Evolutionary conservation across 192 early-diverging fungal species (phyloP).

Genomic region (Podila minutissima): DNA sequence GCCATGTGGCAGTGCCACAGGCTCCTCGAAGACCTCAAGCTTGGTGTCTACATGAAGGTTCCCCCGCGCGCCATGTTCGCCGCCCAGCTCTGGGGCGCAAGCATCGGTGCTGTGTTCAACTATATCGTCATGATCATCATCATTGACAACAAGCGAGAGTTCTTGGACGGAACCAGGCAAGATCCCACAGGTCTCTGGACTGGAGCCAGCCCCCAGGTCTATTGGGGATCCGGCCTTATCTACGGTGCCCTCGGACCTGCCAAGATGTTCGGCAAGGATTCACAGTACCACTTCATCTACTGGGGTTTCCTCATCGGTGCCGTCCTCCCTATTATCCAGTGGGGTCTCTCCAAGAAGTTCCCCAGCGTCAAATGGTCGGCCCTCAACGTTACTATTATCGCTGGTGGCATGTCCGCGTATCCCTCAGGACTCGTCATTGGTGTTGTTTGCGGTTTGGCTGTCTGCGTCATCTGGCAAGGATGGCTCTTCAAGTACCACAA

Average conservation of each 20-base stretch:
- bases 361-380: slow-evolving; percentile 49
- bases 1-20: slow-evolving; percentile 78
- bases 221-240: slow-evolving; percentile 51
- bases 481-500: slow-evolving; percentile 56
- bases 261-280: slow-evolving; percentile 61
- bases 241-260: slow-evolving; percentile 78
- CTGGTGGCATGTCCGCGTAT: slow-evolving; percentile 55
- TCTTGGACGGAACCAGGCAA: slow-evolving; percentile 26
- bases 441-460: slow-evolving; percentile 45
- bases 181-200: slow-evolving; percentile 54
- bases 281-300: slow-evolving; percentile 41
- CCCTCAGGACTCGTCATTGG: slow-evolving; percentile 58
- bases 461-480: slow-evolving; percentile 62
- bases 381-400: slow-evolving; percentile 63
- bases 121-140: slow-evolving; percentile 47
- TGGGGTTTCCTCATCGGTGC: slow-evolving; percentile 61
- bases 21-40: slow-evolving; percentile 77
- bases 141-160: slow-evolving; percentile 24
- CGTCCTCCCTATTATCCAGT: slow-evolving; percentile 63
- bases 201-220: slow-evolving; percentile 47
- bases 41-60: slow-evolving; percentile 79
- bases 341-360: slow-evolving; percentile 57
- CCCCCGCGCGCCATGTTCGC: slow-evolving; percentile 70
- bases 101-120: slow-evolving; percentile 53
- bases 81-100: slow-evolving; percentile 68